A percentile compares a stretch with the other conserved stretches of the same genome.
These are phyloP conservation scores for Inonotus obliquus DNA, from an alignment of 1,284 basidiomycete genomes.

Conservation along the genomic window DNA sequence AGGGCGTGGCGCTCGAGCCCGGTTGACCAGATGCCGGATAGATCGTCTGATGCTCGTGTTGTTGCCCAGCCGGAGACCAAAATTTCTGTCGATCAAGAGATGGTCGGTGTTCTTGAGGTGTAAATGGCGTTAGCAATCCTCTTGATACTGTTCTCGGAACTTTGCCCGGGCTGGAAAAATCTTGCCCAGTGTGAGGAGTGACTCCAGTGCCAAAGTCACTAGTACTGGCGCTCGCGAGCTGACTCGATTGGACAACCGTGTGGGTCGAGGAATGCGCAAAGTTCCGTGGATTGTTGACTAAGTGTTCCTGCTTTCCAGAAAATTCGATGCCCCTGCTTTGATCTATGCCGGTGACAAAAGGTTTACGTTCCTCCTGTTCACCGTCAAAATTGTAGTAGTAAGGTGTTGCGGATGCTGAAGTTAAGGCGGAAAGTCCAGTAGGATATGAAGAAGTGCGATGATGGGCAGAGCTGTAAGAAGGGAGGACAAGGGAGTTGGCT, in stretches of 20 bases:
- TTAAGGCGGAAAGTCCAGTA: background rate
- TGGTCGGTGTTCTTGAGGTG: background rate
- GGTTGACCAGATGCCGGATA: background rate
- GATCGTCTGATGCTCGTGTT: background rate
- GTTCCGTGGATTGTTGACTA: background rate
- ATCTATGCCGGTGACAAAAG: background rate
- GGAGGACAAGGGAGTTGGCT: background rate
- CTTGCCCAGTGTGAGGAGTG: background rate
- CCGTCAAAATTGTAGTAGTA: background rate
- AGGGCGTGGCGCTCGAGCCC: background rate
- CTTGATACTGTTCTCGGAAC: background rate
- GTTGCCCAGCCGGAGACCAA: background rate
- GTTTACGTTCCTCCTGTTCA: constrained; percentile 2
- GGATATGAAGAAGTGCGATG: background rate
- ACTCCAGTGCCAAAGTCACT: background rate
- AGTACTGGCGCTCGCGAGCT: background rate
- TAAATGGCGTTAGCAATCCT: background rate
- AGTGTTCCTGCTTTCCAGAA: background rate
- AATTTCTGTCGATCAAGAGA: background rate
- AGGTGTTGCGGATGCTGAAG: background rate
- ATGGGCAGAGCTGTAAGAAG: background rate
- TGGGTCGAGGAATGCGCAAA: background rate
- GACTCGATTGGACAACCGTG: background rate
- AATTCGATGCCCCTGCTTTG: background rate
- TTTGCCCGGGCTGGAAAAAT: background rate